Base-by-base conservation (phyloP, 345 rosid genomes). In the Arabidopsis thaliana region DNA sequence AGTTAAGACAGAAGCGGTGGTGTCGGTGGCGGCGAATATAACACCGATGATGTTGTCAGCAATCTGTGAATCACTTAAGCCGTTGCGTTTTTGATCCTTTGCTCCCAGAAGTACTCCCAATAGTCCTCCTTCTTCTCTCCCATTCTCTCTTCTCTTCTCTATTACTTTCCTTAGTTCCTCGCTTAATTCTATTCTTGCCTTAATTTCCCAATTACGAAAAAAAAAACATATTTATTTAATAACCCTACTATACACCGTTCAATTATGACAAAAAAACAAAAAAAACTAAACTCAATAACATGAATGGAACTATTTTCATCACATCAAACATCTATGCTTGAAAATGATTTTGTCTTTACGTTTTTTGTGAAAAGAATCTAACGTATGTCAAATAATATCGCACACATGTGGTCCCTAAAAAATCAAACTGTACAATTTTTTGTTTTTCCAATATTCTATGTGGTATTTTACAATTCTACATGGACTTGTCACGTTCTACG, bases 31-130 rank as follows among this genome's bases (percentile, higher is more conserved):
- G 44, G 98, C 97, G 13, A 94, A 94, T 20, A 91, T 88, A 3
- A 94, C 93, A 30, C 98, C 98, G 38, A 94, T 91, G 69, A 94
- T 85, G 60, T 94, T 94, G 67, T 94, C 98, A 9, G 95, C 93
- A 55, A 94, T 89, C 36, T 94, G 98, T 23, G 88, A 83, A 79
- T 94, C 97, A 9, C 84, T 87, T 8, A 93, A 84, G 40, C 78
- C 71, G 30, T 78, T 79, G 1, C 55, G 67, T 71, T 83, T 81
- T n/a, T 73, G 83, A 53, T 85, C 84, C 50, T 80, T 76, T 22
- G 83, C 85, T 25, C 80, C 88, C 8, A 94, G 66, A 34, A 94
- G 65, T 8, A 85, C 87, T 60, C 88, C 95, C 36, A 91, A 71
- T 66, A 91, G 74, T 1, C 95, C 98, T 69, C 87, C 89, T 60